Evolutionary conservation across 306 rosid genomes (phyloP), one percentile per base, ranked within the genome.

Genomic region (Cyclanthera cordifolia): DNA sequence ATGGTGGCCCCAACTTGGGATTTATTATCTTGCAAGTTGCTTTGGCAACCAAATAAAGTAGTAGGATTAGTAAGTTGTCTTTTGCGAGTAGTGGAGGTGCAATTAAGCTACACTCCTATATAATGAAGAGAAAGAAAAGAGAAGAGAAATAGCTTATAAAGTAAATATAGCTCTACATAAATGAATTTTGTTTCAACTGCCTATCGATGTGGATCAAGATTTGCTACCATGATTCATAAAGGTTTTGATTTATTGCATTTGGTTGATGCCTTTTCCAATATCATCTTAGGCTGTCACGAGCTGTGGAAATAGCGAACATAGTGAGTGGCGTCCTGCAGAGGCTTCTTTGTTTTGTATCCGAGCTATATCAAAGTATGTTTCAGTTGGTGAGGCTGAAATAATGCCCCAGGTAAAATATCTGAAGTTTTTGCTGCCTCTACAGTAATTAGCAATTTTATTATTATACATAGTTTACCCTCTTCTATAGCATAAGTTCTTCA

Each of bases 261-360:
- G 34, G 15, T 49, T 53, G 4, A 52, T 20, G 11, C 73, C 19
- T 46, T 50, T 79, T 51, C 69, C 25, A 13, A 39, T 65, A 73
- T 75, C 59, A 70, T 74, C 73, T 41, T 80, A 94, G 99, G 99
- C 96, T 52, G 84, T 91, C 70, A 79, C 95, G 69, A 51, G 86
- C 74, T 87, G 80, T 78, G 83, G 88, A 65, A 90, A 80, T 76
- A 84, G 79, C 65, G 95, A 83, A 74, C 79, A 69, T 16, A 76
- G 80, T 75, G 97, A 88, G 84, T 94, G 99, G 99, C 87, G 88
- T 51, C 88, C 90, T 49, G 96, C 90, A 4, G 99, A 94, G 81
- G 99, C 99, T 79, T 88, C 97, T 83, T 79, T 94, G 73, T 94
- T 94, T 76, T 91, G 99, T 79, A 90, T 94, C 56, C 88, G 86